Evolutionary conservation across 1,284 basidiomycete species (phyloP), one percentile per base, ranked within the genome.

Genomic region (Grifola frondosa): DNA sequence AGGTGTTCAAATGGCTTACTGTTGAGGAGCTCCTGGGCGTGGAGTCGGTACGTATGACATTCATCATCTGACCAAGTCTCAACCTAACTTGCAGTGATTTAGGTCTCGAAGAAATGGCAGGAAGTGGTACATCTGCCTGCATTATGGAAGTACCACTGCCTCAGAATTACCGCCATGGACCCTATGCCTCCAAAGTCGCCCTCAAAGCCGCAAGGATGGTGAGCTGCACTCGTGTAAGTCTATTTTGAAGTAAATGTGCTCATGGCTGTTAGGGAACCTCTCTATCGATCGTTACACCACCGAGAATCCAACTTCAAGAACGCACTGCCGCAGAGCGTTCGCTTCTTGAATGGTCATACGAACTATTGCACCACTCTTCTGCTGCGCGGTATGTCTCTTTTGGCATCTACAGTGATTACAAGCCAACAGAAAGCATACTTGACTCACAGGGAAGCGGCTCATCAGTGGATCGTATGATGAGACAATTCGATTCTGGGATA

Each of bases 381-480:
- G 23, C 67, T 95, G 26, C 74, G 82, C 46, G 89, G 80, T 64
- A 62, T 53, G 66, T 62, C 56, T n/a, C n/a, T n/a, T n/a, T n/a
- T n/a, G n/a, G n/a, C n/a, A n/a, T n/a, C n/a, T n/a, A n/a, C n/a
- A n/a, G n/a, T n/a, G n/a, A n/a, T n/a, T n/a, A n/a, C n/a, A n/a
- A n/a, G n/a, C n/a, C n/a, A n/a, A n/a, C n/a, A n/a, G n/a, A n/a
- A n/a, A n/a, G n/a, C n/a, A 22, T 17, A 4, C 8, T 29, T 20
- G 23, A 3, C 2, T 30, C 33, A 20, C 40, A 74, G 76, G 84
- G 29, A 85, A 88, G 57, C 73, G 85, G 12, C 73, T 96, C 28
- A 90, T 95, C 50, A 91, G 87, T 51, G 92, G 91, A 13, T 89
- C 85, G 31, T 93, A 94, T 58, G 92, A 95, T 50, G 91, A 94